Evolutionary conservation across 192 early-diverging fungal genomes (phyloP), one percentile per base, ranked within the genome.

Genomic region (Jimgerdemannia flammicorona): DNA sequence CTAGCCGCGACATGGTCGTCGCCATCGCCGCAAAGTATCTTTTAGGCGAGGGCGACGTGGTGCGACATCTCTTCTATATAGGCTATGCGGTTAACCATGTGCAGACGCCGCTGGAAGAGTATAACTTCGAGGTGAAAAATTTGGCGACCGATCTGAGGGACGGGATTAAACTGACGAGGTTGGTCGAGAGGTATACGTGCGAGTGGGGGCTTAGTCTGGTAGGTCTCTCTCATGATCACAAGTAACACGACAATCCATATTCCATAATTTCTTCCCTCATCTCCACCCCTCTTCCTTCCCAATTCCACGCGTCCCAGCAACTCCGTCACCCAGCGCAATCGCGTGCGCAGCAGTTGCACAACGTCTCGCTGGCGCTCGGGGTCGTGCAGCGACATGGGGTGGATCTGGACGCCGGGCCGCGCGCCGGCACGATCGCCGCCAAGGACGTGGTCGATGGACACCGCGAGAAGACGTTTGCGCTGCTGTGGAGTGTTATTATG

Each of bases 381-480:
- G 75, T 78, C 9, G n/a, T 79, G 14, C 77, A 64, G 3, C 66
- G 43, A n/a, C 74, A 79, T 3, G 77, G 77, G 0, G 72, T 82
- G 17, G 69, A 77, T 1, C 20, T 82, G 44, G 81, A 82, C n/a
- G 67, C 29, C 2, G 81, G 77, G 39, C 77, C 75, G 42, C 71
- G 77, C 20, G 77, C 75, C 29, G 77, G 77, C 20, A 43, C 74
- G 18, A 78, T 82, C 17, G 67, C 11, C 40, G 42, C 81, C 43
- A 67, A 75, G 18, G 81, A 82, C n/a, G 74, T 82, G 49, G 81
- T 82, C 1, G 81, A 82, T 43, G 81, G 81, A 10, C 77, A 82
- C 17, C 78, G 81, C 11, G 81, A 82, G 68, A 82, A 82, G 69
- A 82, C 77, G 3, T 82, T 82, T 77, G 81, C 77, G 3, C 66